Evolutionary conservation across 345 rosid species (phyloP).

Genomic region (Punica granatum): DNA sequence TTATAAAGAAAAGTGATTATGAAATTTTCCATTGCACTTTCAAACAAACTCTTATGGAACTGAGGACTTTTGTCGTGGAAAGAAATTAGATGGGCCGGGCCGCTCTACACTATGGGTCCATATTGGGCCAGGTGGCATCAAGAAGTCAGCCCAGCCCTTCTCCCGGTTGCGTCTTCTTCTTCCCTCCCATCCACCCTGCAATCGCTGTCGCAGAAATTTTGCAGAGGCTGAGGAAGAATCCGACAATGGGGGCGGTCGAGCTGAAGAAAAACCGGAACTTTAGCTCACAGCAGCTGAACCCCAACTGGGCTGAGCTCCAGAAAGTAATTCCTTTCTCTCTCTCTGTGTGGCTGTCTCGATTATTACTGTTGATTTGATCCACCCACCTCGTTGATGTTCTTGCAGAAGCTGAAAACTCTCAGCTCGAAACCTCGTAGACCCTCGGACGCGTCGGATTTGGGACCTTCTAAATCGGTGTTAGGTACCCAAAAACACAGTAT

Average conservation of each 20-base stretch:
- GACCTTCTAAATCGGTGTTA: conserved; percentile 35
- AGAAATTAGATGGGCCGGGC: background rate
- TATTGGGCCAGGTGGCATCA: too few relatives aligned
- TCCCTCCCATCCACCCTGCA: background rate
- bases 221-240: background rate
- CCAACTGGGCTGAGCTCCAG: conserved; percentile 84
- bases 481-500: conserved; percentile 22
- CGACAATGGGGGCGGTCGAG: conserved; percentile 3
- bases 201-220: background rate
- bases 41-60: too few relatives aligned
- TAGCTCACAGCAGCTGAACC: conserved; percentile 34
- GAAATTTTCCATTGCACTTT: too few relatives aligned
- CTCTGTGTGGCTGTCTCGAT: background rate
- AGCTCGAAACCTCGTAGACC: conserved; percentile 25
- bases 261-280: conserved; percentile 24
- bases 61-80: too few relatives aligned
- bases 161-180: background rate
- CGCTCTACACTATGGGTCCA: background rate
- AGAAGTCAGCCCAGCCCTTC: background rate
- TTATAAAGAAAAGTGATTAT: too few relatives aligned
- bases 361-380: background rate
- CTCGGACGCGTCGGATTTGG: conserved; percentile 18
- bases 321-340: conserved; percentile 31
- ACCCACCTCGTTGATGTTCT: background rate
- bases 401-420: conserved; percentile 51